Evolutionary conservation across 176 grass and related monocot genomes (phyloP), one percentile per base, ranked within the genome.

Genomic region (Oryza australiensis): DNA sequence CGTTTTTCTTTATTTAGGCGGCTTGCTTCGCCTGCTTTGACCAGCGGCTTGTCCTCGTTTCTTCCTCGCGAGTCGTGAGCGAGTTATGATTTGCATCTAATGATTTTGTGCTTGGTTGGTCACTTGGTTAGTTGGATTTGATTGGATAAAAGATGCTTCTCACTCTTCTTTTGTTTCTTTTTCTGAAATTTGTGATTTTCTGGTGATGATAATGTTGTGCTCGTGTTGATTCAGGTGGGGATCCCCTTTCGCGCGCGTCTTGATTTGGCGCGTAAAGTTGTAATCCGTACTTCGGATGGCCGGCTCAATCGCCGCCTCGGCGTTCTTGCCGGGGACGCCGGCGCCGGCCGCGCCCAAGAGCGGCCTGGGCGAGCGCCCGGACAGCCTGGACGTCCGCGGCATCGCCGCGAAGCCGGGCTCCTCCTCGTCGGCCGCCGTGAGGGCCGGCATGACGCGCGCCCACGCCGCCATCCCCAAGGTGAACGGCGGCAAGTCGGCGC

Each of bases 381-480:
- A 84, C 26, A 91, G 32, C 62, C 84, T 93, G 32, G 84, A 91
- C 64, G 77, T 93, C 22, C 86, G 82, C 2, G 84, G 89, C 77
- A 73, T 95, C 6, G 67, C 85, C 5, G 73, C 91, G 6, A 95
- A 72, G 55, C 86, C 89, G 5, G 48, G 63, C 8, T 65, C 86
- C 8, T 66, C 87, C 8, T 86, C 82, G 29, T 88, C 91, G 5
- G 62, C 70, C 9, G 73, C 87, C 22, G 75, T 90, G 45, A 82
- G 78, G 53, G 70, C 88, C 22, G 37, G 29, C 53, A 96, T 92
- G 82, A 89, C 89, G 2, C 79, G 87, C 14, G 45, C 88, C 16
- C 83, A 96, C 68, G 72, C 93, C 14, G 75, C 93, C 8, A 82
- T 96, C 34, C 93, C 97, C 62, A 99, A 92, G 87, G 82, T 93